A percentile compares a stretch with the other conserved stretches of the same genome.
These are phyloP conservation scores for Acmispon strigosus DNA, from an alignment of 306 rosid genomes.

Conservation along the genomic window DNA sequence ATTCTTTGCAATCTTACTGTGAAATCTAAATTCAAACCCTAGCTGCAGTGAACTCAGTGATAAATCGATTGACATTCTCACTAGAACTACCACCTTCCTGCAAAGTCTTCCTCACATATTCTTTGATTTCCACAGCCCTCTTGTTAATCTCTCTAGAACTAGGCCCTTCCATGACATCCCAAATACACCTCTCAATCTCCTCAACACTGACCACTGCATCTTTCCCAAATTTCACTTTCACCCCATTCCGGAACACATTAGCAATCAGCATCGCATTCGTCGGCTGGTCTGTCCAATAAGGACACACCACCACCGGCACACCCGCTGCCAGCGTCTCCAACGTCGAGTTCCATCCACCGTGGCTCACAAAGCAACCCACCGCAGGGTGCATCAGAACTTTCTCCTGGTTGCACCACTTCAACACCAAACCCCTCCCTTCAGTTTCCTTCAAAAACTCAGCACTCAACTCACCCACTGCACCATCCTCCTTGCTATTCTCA, in stretches of 20 bases:
- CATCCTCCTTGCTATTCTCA: not conserved
- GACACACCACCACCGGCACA: slow-evolving; percentile 51
- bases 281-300: slow-evolving; percentile 51
- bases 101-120: slow-evolving; percentile 23
- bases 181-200: slow-evolving; percentile 49
- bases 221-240: slow-evolving; percentile 18
- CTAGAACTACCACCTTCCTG: slow-evolving; percentile 44
- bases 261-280: slow-evolving; percentile 45
- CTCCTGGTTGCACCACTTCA: slow-evolving; percentile 57
- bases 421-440: slow-evolving; percentile 33
- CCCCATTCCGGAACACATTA: slow-evolving; percentile 39
- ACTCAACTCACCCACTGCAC: too few relatives aligned
- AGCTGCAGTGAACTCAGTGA: slow-evolving; percentile 12
- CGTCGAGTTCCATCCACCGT: slow-evolving; percentile 63
- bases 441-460: slow-evolving; percentile 30
- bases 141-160: slow-evolving; percentile 24
- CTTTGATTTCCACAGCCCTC: slow-evolving; percentile 35
- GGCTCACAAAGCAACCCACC: slow-evolving; percentile 52
- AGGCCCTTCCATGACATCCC: slow-evolving; percentile 39
- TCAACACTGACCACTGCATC: slow-evolving; percentile 21
- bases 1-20: too few relatives aligned
- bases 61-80: slow-evolving; percentile 25
- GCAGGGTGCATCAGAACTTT: slow-evolving; percentile 52
- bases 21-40: too few relatives aligned
- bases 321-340: slow-evolving; percentile 40